phyloP scores from a whole-genome alignment of 2,329 filamentous ascomycete genomes.

The Beauveria sp. region DNA sequence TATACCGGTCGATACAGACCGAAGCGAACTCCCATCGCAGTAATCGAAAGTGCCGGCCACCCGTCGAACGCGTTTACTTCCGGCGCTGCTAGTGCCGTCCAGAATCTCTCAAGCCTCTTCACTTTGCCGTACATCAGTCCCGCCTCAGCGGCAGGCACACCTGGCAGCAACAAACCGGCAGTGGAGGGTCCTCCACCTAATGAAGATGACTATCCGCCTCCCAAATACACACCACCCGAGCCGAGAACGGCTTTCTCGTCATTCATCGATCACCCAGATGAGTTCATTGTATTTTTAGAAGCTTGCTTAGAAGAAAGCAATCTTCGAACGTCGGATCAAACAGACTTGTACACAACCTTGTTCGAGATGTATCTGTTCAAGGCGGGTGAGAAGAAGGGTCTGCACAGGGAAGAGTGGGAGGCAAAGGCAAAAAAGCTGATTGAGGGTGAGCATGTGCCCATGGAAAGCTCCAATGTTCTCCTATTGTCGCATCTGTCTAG shows the following conservation, averaged over 20 bases:
- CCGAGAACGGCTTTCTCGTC: slow-evolving; percentile 89
- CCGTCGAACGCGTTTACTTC: slow-evolving; percentile 39
- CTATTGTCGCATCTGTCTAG: slow-evolving; percentile 85
- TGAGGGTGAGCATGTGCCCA: slow-evolving; percentile 69
- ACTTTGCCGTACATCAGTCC: slow-evolving; percentile 80
- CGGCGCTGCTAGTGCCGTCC: slow-evolving; percentile 67
- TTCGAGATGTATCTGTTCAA: slow-evolving; percentile 98
- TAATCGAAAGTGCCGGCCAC: slow-evolving; percentile 29
- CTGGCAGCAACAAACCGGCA: slow-evolving; percentile 42
- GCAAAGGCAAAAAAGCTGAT: slow-evolving; percentile 84
- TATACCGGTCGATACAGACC: slow-evolving; percentile 81
- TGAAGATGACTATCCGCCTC: slow-evolving; percentile 35
- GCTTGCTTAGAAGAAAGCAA: slow-evolving; percentile 68
- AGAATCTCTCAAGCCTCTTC: slow-evolving; percentile 76
- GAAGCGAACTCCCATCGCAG: slow-evolving; percentile 47
- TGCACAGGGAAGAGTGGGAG: slow-evolving; percentile 71
- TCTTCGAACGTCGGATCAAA: slow-evolving; percentile 65
- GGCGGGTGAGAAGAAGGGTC: slow-evolving; percentile 65
- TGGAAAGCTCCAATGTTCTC: slow-evolving; percentile 91
- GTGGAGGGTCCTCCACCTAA: slow-evolving; percentile 42
- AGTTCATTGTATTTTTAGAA: slow-evolving; percentile 90
- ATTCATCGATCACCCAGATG: slow-evolving; percentile 86
- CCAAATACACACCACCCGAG: slow-evolving; percentile 69
- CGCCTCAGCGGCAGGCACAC: slow-evolving; percentile 37
- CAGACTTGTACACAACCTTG: slow-evolving; percentile 86